Evolutionary conservation across 2,329 filamentous ascomycete species (phyloP).

Genomic region (Paraphoma sp.): DNA sequence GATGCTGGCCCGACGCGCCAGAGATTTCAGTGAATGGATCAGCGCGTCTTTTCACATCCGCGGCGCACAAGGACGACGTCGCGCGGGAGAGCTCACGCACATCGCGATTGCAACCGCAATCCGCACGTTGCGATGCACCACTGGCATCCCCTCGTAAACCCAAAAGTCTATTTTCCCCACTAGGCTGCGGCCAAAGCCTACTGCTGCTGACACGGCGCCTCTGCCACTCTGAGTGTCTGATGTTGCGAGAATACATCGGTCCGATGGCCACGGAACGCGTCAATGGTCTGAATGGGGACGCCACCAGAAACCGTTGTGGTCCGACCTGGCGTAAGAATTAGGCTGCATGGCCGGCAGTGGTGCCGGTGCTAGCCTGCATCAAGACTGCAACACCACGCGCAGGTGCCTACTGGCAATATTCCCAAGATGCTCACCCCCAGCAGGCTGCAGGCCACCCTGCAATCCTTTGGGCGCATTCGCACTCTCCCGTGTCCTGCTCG

Average conservation of each 20-base stretch:
- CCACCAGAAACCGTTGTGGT: background rate
- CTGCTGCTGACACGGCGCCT: background rate
- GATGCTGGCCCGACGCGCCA: constrained; percentile 12
- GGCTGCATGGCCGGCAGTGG: background rate
- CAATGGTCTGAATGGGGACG: background rate
- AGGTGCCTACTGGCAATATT: background rate
- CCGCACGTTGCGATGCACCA: background rate
- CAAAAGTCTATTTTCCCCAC: background rate
- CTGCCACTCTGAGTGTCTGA: background rate
- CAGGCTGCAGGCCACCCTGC: background rate
- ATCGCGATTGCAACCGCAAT: constrained; percentile 6
- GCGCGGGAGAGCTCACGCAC: constrained; percentile 3
- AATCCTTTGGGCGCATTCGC: background rate
- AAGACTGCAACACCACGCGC: background rate
- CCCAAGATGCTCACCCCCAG: background rate
- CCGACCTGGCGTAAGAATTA: background rate
- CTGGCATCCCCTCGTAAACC: background rate
- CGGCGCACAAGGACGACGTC: constrained; percentile 12
- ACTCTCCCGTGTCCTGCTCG: background rate
- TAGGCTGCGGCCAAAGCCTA: background rate
- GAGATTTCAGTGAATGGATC: constrained; percentile 26
- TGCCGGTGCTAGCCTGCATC: background rate
- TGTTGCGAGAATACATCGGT: background rate
- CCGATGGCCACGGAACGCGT: background rate
- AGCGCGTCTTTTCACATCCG: constrained; percentile 22